These are phyloP conservation scores for Cladosporium halotolerans DNA, from an alignment of 2,329 filamentous ascomycete genomes.

Conservation along the genomic window DNA sequence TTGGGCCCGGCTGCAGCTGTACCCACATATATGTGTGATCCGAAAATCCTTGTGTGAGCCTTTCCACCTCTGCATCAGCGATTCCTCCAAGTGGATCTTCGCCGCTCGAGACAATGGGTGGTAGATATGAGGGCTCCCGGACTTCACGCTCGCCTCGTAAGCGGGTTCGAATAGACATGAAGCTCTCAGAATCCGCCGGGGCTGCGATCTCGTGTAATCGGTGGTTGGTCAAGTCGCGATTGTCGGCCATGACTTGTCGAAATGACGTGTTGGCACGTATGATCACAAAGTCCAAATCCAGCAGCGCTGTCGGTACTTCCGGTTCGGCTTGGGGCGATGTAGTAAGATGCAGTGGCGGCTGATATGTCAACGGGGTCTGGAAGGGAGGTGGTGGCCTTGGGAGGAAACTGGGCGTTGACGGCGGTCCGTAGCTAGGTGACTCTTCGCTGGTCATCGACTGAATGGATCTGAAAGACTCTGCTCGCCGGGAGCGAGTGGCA, in stretches of 20 bases:
- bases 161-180: constrained; percentile 39
- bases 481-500: constrained; percentile 22
- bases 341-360: background rate
- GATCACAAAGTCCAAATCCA: constrained; percentile 44
- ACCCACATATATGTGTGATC: constrained; percentile 35
- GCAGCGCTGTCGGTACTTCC: constrained; percentile 34
- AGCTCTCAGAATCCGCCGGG: constrained; percentile 34
- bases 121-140: constrained; percentile 45
- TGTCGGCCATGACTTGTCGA: constrained; percentile 36
- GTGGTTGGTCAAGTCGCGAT: constrained; percentile 33
- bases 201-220: constrained; percentile 40
- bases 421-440: constrained; percentile 18
- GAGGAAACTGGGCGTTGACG: constrained; percentile 17
- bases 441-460: constrained; percentile 27
- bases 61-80: constrained; percentile 38
- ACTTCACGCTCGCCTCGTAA: constrained; percentile 42
- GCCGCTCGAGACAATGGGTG: constrained; percentile 41
- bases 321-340: background rate
- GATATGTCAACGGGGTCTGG: constrained; percentile 6
- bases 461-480: constrained; percentile 29
- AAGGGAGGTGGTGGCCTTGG: constrained; percentile 8
- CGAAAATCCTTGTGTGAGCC: constrained; percentile 38
- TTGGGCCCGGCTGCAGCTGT: constrained; percentile 30
- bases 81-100: constrained; percentile 39
- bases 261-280: constrained; percentile 42